Evolutionary conservation across 345 rosid species (phyloP).

Genomic region (Geranium rotundifolium): DNA sequence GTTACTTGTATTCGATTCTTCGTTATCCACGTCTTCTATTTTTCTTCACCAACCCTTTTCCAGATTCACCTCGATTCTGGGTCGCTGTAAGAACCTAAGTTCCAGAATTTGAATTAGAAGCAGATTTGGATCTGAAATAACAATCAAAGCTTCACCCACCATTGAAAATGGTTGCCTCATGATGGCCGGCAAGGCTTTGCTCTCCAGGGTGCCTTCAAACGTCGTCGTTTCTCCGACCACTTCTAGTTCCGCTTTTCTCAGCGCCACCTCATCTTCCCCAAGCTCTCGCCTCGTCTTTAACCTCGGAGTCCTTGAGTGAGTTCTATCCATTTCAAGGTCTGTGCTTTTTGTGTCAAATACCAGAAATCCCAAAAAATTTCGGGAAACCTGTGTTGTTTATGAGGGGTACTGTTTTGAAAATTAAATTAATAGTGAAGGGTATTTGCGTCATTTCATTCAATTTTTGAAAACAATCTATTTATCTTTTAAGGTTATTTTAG

Average conservation of each 20-base stretch:
- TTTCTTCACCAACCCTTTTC: background rate
- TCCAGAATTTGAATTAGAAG: background rate
- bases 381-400: no score
- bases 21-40: background rate
- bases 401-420: no score
- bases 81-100: background rate
- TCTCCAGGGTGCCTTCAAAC: conserved; percentile 24
- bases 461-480: no score
- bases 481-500: no score
- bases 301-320: conserved; percentile 52
- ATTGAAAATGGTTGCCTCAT: conserved; percentile 30
- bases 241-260: conserved; percentile 32
- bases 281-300: conserved; percentile 48
- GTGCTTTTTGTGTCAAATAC: background rate
- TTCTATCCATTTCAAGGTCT: background rate
- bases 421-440: no score
- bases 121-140: conserved; percentile 13
- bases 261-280: conserved; percentile 26
- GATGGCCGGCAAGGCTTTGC: conserved; percentile 30
- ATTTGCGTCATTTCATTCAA: no score
- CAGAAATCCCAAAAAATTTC: background rate
- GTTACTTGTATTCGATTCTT: background rate
- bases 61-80: background rate
- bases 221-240: conserved; percentile 25
- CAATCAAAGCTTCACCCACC: conserved; percentile 17